These are phyloP conservation scores for Vitis hybrid DNA, from an alignment of 177 flowering plant species.

Conservation along the genomic window DNA sequence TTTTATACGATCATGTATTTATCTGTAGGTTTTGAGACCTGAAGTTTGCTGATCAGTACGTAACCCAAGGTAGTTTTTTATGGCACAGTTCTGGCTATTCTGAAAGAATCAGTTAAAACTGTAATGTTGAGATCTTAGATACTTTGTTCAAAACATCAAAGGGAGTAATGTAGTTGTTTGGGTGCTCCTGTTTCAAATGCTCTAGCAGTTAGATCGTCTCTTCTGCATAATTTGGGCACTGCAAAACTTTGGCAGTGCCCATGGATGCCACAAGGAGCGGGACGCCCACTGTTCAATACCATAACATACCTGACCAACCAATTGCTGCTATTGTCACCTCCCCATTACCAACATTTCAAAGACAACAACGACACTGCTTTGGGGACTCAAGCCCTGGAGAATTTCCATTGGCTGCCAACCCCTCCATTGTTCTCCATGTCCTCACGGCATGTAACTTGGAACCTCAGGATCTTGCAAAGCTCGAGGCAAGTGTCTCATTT, in stretches of 20 bases:
- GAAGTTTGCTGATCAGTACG: slow-evolving; percentile 31
- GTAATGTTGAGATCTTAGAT: background rate
- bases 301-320: slow-evolving; percentile 73
- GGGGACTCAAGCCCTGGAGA: slow-evolving; percentile 84
- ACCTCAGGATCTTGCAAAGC: slow-evolving; percentile 86
- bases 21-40: slow-evolving; percentile 38
- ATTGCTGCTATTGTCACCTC: slow-evolving; percentile 51
- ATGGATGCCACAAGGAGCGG: slow-evolving; percentile 92
- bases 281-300: slow-evolving; percentile 62
- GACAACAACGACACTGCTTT: slow-evolving; percentile 79
- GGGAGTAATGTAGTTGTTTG: slow-evolving; percentile 8
- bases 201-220: slow-evolving; percentile 22
- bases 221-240: slow-evolving; percentile 55
- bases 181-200: slow-evolving; percentile 8
- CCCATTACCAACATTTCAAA: slow-evolving; percentile 51
- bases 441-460: slow-evolving; percentile 83
- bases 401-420: slow-evolving; percentile 86
- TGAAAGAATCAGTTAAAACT: background rate
- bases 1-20: slow-evolving; percentile 10
- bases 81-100: too few species aligned
- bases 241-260: slow-evolving; percentile 68
- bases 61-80: slow-evolving; percentile 27
- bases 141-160: background rate
- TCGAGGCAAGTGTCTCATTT: slow-evolving; percentile 77
- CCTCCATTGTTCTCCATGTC: slow-evolving; percentile 93